These are phyloP conservation scores for Neurospora hispaniola DNA, from an alignment of 495 filamentous ascomycete species.

Conservation along the genomic window DNA sequence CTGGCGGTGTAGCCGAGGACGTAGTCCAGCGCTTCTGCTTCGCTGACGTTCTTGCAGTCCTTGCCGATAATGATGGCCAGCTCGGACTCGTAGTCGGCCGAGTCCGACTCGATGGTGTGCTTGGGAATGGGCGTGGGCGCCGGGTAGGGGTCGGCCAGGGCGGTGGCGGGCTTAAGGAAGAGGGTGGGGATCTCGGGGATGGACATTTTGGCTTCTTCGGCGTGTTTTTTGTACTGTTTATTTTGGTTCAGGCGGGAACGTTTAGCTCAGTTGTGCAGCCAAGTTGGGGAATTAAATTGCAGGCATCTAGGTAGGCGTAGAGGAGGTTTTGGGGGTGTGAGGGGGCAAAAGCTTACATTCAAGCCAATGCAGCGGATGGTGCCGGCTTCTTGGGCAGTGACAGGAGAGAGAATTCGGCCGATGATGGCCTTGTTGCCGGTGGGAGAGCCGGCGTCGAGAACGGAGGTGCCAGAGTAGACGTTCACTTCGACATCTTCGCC, in stretches of 20 bases:
- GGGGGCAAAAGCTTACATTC: constrained; percentile 26
- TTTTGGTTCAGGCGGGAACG: constrained; percentile 12
- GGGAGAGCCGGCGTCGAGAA: constrained; percentile 39
- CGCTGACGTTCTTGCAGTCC: constrained; percentile 35
- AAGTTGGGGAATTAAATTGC: too few species aligned
- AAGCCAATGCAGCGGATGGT: constrained; percentile 37
- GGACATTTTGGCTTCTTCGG: constrained; percentile 34
- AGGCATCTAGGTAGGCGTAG: background rate
- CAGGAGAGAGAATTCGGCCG: constrained; percentile 43
- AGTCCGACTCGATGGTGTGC: constrained; percentile 28
- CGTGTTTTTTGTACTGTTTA: constrained; percentile 36
- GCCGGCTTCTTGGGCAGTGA: constrained; percentile 36
- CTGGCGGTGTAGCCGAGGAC: constrained; percentile 36
- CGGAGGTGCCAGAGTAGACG: constrained; percentile 45
- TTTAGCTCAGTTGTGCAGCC: background rate
- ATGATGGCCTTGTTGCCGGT: constrained; percentile 41
- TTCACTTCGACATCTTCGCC: constrained; percentile 45
- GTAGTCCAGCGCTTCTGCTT: constrained; percentile 34
- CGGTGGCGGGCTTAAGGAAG: constrained; percentile 36
- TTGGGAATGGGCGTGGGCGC: constrained; percentile 38
- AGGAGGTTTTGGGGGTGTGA: background rate
- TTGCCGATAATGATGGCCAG: constrained; percentile 38
- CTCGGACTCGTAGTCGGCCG: constrained; percentile 37
- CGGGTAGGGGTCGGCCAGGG: constrained; percentile 32
- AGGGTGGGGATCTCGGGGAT: constrained; percentile 34